A percentile compares a stretch with the other conserved stretches of the same genome.
Conservation (phyloP, 345 rosid species). For the Bruguiera sexangula region DNA sequence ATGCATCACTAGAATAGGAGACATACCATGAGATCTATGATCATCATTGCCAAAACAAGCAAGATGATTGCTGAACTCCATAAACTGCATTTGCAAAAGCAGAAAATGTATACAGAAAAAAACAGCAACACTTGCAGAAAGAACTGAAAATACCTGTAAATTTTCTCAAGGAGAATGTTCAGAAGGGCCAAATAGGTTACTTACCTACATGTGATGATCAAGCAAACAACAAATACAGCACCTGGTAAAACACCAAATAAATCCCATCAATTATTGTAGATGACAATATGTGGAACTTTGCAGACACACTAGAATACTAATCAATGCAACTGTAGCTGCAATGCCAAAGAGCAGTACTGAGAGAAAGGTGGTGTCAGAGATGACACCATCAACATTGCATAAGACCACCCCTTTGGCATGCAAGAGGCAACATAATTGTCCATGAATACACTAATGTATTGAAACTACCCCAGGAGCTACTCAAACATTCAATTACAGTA, state of each 20-base stretch:
- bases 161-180: not conserved
- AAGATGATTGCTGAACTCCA: slow-evolving; percentile 92
- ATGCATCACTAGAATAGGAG: not conserved
- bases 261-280: slow-evolving; percentile 9
- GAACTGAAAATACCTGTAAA: not conserved
- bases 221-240: slow-evolving; percentile 88
- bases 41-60: slow-evolving; percentile 79
- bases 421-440: not conserved
- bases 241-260: slow-evolving; percentile 41
- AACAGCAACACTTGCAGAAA: not conserved
- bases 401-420: not conserved
- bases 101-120: slow-evolving; percentile 8
- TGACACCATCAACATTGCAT: not conserved
- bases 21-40: slow-evolving; percentile 83
- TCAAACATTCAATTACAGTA: not conserved
- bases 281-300: slow-evolving; percentile 5
- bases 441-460: not conserved
- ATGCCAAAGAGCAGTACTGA: not conserved
- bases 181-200: slow-evolving; percentile 20
- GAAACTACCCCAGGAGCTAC: not conserved
- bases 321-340: not conserved
- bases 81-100: slow-evolving; percentile 48
- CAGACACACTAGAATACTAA: not conserved
- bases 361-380: not conserved
- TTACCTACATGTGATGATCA: slow-evolving; percentile 89